A percentile compares a stretch with the other conserved stretches of the same genome.
These are phyloP conservation scores for Hansenula anomala DNA, from an alignment of 1,139 yeast genomes.

Conservation along the genomic window DNA sequence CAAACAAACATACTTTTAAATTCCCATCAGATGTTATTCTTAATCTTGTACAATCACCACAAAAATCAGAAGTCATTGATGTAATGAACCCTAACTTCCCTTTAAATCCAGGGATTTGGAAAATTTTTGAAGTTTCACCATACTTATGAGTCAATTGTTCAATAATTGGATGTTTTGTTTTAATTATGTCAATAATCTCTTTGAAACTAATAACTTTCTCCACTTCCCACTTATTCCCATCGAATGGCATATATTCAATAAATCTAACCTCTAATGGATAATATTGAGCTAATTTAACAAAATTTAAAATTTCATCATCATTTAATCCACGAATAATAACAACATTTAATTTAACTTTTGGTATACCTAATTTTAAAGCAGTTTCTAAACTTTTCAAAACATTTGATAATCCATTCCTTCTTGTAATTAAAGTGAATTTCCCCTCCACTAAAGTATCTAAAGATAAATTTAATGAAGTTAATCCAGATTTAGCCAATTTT, in stretches of 20 bases:
- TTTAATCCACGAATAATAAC: slow-evolving; percentile 45
- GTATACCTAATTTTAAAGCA: slow-evolving; percentile 38
- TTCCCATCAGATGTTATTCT: slow-evolving; percentile 48
- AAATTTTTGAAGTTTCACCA: slow-evolving; percentile 46
- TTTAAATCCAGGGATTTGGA: slow-evolving; percentile 31
- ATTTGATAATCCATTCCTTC: slow-evolving; percentile 40
- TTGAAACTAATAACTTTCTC: slow-evolving; percentile 37
- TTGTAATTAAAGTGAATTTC: slow-evolving; percentile 40
- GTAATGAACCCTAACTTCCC: slow-evolving; percentile 47
- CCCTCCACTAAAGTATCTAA: slow-evolving; percentile 46
- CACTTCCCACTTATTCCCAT: slow-evolving; percentile 44
- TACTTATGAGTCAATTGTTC: slow-evolving; percentile 20
- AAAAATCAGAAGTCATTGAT: slow-evolving; percentile 48
- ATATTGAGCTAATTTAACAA: slow-evolving; percentile 34
- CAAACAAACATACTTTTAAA: slow-evolving; percentile 46
- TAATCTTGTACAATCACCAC: slow-evolving; percentile 43
- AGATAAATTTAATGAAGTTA: slow-evolving; percentile 40
- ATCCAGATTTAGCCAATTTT: slow-evolving; percentile 31
- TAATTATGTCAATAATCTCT: slow-evolving; percentile 33
- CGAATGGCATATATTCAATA: slow-evolving; percentile 53
- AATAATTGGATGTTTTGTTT: slow-evolving; percentile 21
- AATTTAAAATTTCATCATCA: slow-evolving; percentile 43
- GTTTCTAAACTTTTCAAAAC: slow-evolving; percentile 37
- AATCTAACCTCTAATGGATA: slow-evolving; percentile 41
- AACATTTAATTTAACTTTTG: slow-evolving; percentile 40